Evolutionary conservation across 148 eudicot species (phyloP).

Genomic region (Chenopodium quinoa): DNA sequence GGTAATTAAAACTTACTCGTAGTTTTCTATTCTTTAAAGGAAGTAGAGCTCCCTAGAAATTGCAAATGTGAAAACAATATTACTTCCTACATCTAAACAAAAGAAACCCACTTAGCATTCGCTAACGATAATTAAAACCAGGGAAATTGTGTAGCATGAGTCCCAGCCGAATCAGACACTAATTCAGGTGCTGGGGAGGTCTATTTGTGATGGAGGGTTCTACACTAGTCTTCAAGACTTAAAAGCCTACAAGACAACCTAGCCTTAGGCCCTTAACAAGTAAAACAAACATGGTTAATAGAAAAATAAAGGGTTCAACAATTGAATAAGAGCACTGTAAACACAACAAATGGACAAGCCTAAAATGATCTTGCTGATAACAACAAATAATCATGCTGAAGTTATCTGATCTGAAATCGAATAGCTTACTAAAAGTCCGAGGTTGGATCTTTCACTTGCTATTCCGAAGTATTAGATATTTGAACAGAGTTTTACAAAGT

Average conservation of each 20-base stretch:
- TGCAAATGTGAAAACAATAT: not conserved
- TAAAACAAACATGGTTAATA: not conserved
- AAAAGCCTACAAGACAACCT: not conserved
- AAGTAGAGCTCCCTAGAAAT: not conserved
- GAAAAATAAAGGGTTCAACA: not conserved
- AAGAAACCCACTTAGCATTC: not conserved
- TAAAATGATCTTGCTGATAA: not conserved
- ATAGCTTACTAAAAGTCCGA: not conserved
- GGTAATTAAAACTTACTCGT: not conserved
- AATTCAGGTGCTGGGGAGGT: not conserved
- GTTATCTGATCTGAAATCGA: not conserved
- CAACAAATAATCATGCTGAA: not conserved
- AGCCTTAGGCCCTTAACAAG: not conserved
- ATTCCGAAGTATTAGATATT: not conserved
- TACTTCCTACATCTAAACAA: not conserved
- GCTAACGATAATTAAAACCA: too few species aligned
- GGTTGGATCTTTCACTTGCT: not conserved
- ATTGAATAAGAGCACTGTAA: not conserved
- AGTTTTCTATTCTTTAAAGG: not conserved
- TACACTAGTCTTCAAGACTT: constrained; percentile 10
- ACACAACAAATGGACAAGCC: not conserved
- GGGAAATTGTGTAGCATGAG: too few species aligned
- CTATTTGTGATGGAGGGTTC: not conserved
- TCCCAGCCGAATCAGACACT: not conserved
- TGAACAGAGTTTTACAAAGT: not conserved